Base-by-base conservation (phyloP, 495 filamentous ascomycete species). In the Physcia stellaris region DNA sequence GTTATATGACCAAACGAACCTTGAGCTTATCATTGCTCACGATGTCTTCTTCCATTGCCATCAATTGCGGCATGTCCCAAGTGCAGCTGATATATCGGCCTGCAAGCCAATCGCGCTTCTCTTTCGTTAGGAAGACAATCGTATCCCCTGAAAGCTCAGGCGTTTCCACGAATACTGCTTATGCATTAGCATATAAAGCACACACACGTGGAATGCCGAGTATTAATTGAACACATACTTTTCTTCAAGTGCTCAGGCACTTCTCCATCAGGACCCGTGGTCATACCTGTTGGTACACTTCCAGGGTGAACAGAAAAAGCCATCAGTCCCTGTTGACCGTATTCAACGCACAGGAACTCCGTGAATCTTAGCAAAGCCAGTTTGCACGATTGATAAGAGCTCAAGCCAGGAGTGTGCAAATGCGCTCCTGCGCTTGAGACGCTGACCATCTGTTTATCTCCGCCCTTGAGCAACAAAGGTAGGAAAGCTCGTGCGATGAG, bases 11-110 rank as follows among this genome's bases (percentile, higher is more conserved):
- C 57, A 70, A 38, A 24, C 53, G 58, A 26, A 70, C 51, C 43
- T 63, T 69, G 39, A 72, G 48, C 32, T 61, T 43, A 33, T 70
- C 58, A 3, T 43, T 43, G 24, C 53, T 35, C 2, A 65, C 52
- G 42, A 68, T 62, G 20, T 71, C 58, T 6, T 62, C 51, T 41
- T 64, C 64, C 52, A 41, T 60, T 10, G 26, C 43, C 43, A 65
- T 53, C n/a, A 68, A 47, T 51, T 68, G 59, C 6, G 52, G 48
- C 60, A 72, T 62, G 46, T 69, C 62, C 68, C 65, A 72, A 7
- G 36, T 57, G 6, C 37, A 52, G 17, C 38, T 57, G 30, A 67
- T 33, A 53, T 70, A 75, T 40, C 70, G 46, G 0, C 70, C 71
- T 18, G 50, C 56, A 10, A 77, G 47, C 70, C 70, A 76, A 30